Evolutionary conservation across 768 basidiomycete genomes (phyloP).

Genomic region (Podaxis sp.): DNA sequence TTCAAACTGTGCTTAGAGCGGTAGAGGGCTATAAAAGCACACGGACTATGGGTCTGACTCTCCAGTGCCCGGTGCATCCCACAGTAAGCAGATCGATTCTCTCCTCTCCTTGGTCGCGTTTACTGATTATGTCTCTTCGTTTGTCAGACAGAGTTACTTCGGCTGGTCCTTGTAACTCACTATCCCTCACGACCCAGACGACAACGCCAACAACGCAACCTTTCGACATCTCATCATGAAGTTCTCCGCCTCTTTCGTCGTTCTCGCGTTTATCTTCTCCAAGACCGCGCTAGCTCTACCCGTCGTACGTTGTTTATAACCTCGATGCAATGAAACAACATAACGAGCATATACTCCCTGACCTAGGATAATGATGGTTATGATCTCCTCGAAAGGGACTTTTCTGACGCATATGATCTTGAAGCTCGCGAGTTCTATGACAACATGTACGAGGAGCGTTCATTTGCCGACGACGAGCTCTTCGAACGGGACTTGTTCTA

Average conservation of each 20-base stretch:
- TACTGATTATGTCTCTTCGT: neutral
- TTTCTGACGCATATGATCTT: neutral
- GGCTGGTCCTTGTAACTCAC: constrained; percentile 7
- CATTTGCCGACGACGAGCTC: neutral
- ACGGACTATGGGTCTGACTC: neutral
- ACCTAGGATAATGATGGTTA: neutral
- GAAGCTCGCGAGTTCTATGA: constrained; percentile 3
- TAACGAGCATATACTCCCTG: neutral
- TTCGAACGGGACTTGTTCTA: neutral
- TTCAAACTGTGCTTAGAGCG: neutral
- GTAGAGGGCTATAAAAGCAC: neutral
- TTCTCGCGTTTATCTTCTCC: neutral
- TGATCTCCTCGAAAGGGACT: constrained; percentile 2
- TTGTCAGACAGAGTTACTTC: neutral
- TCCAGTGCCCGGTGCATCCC: constrained; percentile 10
- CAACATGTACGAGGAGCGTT: constrained; percentile 1
- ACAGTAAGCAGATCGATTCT: neutral
- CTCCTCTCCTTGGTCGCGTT: neutral
- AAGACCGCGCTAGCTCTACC: neutral
- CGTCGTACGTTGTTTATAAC: neutral
- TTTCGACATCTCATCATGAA: neutral
- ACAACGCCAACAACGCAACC: neutral
- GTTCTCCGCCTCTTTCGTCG: constrained; percentile 2
- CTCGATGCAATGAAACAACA: neutral
- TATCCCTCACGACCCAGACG: neutral